Percentiles rank a stretch among this genome's conserved stretches.
These are phyloP conservation scores for Pugionium dolabratum DNA, from an alignment of 345 rosid species.

Conservation along the genomic window DNA sequence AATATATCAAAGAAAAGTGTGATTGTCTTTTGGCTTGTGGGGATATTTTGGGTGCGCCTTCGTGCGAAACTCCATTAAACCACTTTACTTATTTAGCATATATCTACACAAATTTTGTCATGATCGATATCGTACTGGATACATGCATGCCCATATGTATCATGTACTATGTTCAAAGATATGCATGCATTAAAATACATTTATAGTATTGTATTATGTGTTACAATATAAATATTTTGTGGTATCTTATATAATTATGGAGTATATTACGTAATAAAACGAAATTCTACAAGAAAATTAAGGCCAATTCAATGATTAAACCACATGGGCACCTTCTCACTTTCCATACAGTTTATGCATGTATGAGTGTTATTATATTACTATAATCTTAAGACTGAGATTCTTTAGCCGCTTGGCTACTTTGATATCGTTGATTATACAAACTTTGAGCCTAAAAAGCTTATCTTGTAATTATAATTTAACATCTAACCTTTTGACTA, in stretches of 20 bases:
- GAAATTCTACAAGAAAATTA: slow-evolving; percentile 26
- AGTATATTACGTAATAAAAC: slow-evolving; percentile 16
- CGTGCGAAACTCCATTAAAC: slow-evolving; percentile 40
- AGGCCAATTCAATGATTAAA: slow-evolving; percentile 32
- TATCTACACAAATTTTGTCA: slow-evolving; percentile 25
- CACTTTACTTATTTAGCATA: slow-evolving; percentile 18
- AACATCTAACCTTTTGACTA: slow-evolving; percentile 51
- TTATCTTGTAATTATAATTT: slow-evolving; percentile 21
- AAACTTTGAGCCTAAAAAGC: slow-evolving; percentile 30
- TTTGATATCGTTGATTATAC: slow-evolving; percentile 31
- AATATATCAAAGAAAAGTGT: slow-evolving; percentile 26
- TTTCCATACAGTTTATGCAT: slow-evolving; percentile 27
- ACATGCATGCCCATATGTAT: slow-evolving; percentile 26
- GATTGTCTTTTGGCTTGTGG: slow-evolving; percentile 43
- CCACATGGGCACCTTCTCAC: slow-evolving; percentile 33
- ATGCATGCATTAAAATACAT: slow-evolving; percentile 10
- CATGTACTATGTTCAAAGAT: slow-evolving; percentile 15
- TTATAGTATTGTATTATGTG: not conserved
- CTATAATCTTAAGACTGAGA: slow-evolving; percentile 31
- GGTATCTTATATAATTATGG: not conserved
- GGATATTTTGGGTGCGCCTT: slow-evolving; percentile 43
- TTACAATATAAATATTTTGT: not conserved
- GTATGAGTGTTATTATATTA: slow-evolving; percentile 20
- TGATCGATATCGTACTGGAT: slow-evolving; percentile 1
- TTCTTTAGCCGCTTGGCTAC: slow-evolving; percentile 39